Evolutionary conservation across 306 rosid species (phyloP).

Genomic region (Glycine tomentella): DNA sequence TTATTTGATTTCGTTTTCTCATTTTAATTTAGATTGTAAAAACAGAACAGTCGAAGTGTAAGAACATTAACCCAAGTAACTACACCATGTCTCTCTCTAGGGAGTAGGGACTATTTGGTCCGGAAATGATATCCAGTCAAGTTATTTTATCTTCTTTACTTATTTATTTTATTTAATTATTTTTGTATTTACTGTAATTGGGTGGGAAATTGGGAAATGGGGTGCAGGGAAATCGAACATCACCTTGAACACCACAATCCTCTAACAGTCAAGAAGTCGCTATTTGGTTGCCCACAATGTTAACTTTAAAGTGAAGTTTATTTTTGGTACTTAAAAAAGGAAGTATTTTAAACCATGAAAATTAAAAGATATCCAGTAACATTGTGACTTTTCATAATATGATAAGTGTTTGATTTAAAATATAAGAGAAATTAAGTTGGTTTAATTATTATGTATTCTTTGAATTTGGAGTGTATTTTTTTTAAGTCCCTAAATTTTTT

Average conservation of each 20-base stretch:
- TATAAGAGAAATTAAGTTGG: too few relatives aligned
- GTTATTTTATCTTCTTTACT: neutral
- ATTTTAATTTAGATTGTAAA: slow-evolving; percentile 19
- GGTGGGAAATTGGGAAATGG: neutral
- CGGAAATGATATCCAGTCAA: neutral
- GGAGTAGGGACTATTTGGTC: neutral
- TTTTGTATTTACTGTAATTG: neutral
- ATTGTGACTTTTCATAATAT: too few relatives aligned
- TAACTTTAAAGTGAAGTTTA: too few relatives aligned
- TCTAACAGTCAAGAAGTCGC: neutral
- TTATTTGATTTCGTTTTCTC: slow-evolving; percentile 9
- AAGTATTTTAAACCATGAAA: too few relatives aligned
- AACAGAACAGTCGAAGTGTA: neutral
- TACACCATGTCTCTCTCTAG: neutral
- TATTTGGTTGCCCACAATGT: neutral
- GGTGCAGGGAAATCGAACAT: neutral
- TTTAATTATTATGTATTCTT: too few relatives aligned
- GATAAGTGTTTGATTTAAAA: too few relatives aligned
- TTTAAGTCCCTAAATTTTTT: too few relatives aligned
- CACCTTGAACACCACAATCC: neutral
- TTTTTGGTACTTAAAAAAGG: too few relatives aligned
- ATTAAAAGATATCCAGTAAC: too few relatives aligned
- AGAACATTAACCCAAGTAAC: neutral
- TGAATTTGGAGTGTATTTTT: too few relatives aligned
- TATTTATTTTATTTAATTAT: neutral